Conservation (phyloP, 768 basidiomycete genomes). For the Asterophora parasitica region DNA sequence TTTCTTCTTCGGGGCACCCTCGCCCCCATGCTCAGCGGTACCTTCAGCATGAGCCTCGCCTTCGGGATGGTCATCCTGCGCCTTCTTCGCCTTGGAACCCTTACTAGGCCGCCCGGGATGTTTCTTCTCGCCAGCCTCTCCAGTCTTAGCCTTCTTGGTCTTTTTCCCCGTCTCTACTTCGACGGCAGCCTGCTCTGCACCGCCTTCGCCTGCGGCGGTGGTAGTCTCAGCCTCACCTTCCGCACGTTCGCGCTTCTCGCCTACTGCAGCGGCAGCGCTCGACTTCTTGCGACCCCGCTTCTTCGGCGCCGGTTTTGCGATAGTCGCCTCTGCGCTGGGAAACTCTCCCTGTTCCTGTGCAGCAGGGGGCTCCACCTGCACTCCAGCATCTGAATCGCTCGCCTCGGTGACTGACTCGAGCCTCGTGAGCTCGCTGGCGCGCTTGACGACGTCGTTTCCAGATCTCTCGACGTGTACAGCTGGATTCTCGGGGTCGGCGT, state of each 20-base stretch:
- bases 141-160: conserved; percentile 21
- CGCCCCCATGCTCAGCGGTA: background rate
- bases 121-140: conserved; percentile 13
- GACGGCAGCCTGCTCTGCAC: conserved; percentile 9
- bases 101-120: conserved; percentile 16
- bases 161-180: conserved; percentile 19
- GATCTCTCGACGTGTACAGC: conserved; percentile 23
- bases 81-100: conserved; percentile 9
- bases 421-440: conserved; percentile 24
- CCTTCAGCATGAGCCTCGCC: conserved; percentile 1
- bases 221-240: conserved; percentile 5
- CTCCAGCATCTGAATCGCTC: background rate
- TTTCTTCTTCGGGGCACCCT: conserved; percentile 8
- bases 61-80: background rate
- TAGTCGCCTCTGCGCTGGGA: background rate
- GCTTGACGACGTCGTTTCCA: conserved; percentile 26
- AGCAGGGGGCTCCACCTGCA: background rate
- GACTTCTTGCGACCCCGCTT: conserved; percentile 12
- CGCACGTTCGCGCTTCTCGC: conserved; percentile 13
- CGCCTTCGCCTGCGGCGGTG: conserved; percentile 1
- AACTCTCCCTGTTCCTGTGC: background rate
- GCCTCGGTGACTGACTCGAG: conserved; percentile 5
- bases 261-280: conserved; percentile 4
- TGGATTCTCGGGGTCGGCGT: conserved; percentile 22
- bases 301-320: conserved; percentile 5